These are phyloP conservation scores for Ceriops zippeliana DNA, from an alignment of 345 rosid genomes.

Conservation along the genomic window DNA sequence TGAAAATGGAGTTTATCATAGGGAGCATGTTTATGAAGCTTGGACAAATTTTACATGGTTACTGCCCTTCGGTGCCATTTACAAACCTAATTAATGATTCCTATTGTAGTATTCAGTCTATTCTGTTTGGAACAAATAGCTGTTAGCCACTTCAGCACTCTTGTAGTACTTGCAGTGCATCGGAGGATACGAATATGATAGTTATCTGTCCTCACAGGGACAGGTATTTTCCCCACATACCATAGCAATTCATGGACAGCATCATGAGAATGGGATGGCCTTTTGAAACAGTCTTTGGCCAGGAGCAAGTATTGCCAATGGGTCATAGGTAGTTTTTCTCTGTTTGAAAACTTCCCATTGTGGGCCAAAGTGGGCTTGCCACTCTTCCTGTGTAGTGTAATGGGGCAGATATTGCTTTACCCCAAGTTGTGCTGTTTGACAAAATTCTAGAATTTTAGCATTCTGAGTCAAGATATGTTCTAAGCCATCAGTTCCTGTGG, in stretches of 20 bases:
- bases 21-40: too few species aligned
- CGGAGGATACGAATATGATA: constrained; percentile 18
- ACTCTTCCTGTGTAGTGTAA: constrained; percentile 65
- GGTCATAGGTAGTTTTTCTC: constrained; percentile 77
- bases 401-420: constrained; percentile 90
- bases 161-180: constrained; percentile 25
- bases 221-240: constrained; percentile 25
- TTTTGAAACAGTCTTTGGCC: constrained; percentile 85
- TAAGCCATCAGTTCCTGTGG: constrained; percentile 66
- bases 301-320: constrained; percentile 84
- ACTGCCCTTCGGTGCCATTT: too few species aligned
- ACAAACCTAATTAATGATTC: too few species aligned
- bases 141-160: constrained; percentile 19
- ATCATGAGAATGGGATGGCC: constrained; percentile 46
- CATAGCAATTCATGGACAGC: constrained; percentile 9
- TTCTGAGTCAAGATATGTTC: constrained; percentile 67
- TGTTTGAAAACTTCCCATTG: constrained; percentile 63
- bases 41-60: too few species aligned
- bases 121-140: constrained; percentile 12
- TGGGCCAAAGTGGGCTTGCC: constrained; percentile 79
- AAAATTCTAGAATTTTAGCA: constrained; percentile 57
- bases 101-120: not conserved
- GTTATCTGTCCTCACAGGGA: constrained; percentile 26
- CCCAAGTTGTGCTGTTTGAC: constrained; percentile 55
- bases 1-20: too few species aligned